Conservation (phyloP, 2,329 filamentous ascomycete genomes). For the Phoma sp. region DNA sequence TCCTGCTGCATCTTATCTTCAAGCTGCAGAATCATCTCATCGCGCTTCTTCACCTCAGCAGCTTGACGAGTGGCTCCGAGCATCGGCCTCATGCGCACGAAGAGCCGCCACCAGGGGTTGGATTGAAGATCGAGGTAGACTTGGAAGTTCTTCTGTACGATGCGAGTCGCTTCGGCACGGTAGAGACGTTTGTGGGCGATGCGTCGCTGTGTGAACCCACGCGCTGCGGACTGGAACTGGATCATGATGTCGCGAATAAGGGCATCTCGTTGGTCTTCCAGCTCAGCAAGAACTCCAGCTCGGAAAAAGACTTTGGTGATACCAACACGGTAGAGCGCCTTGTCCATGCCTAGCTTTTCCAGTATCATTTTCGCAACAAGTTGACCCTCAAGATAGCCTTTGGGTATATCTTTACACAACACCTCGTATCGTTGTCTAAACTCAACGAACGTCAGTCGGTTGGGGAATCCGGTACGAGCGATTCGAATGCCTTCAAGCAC, state of each 20-base stretch:
- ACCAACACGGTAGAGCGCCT: constrained; percentile 86
- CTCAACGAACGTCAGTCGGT: constrained; percentile 87
- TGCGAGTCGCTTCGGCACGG: constrained; percentile 88
- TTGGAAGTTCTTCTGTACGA: constrained; percentile 93
- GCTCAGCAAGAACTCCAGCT: constrained; percentile 90
- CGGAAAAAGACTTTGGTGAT: constrained; percentile 98
- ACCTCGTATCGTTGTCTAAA: constrained; percentile 97
- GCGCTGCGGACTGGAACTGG: constrained; percentile 87
- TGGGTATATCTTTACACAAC: constrained; percentile 83
- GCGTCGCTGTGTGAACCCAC: constrained; percentile 87
- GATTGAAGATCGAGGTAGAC: constrained; percentile 88
- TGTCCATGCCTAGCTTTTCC: constrained; percentile 85
- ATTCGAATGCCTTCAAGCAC: constrained; percentile 98
- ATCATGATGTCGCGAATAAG: constrained; percentile 94
- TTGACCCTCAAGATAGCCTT: constrained; percentile 90
- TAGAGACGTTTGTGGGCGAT: constrained; percentile 93
- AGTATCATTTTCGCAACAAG: constrained; percentile 84
- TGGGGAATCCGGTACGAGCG: constrained; percentile 94
- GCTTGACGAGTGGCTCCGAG: constrained; percentile 90
- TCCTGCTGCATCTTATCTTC: constrained; percentile 84
- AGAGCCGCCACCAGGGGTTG: constrained; percentile 97
- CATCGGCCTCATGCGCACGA: constrained; percentile 93
- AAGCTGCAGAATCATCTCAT: constrained; percentile 89
- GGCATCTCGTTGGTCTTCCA: constrained; percentile 93
- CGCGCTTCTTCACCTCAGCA: constrained; percentile 90